phyloP scores from a whole-genome alignment of 306 rosid genomes.

The Acacia melanoxylon region DNA sequence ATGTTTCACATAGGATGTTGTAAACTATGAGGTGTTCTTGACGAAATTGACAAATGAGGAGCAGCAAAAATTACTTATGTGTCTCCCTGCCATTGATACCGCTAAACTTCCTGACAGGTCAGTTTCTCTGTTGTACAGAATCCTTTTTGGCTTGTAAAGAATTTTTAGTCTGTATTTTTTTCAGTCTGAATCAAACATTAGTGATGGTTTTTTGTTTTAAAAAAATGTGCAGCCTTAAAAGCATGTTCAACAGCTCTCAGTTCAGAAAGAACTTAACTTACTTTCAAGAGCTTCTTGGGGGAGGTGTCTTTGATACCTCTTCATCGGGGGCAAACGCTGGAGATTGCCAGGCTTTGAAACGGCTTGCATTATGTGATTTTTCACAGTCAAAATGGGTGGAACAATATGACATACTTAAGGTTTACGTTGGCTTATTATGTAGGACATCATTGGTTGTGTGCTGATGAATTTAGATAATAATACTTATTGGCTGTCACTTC shows the following conservation, averaged over 20 bases:
- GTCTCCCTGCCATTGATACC: conserved; percentile 73
- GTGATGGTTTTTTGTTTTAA: conserved; percentile 17
- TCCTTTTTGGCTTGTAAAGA: background rate
- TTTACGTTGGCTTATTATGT: conserved; percentile 40
- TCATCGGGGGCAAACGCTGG: conserved; percentile 55
- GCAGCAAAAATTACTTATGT: conserved; percentile 74
- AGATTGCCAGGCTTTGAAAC: conserved; percentile 73
- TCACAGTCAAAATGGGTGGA: conserved; percentile 82
- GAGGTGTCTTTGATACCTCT: conserved; percentile 80
- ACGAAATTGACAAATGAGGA: conserved; percentile 85
- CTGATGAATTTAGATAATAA: background rate
- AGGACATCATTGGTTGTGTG: background rate
- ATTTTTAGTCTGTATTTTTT: conserved; percentile 1
- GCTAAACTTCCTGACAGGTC: conserved; percentile 68
- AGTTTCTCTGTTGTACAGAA: conserved; percentile 34
- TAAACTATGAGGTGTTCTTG: conserved; percentile 73
- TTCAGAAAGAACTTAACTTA: conserved; percentile 75
- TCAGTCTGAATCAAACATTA: conserved; percentile 11
- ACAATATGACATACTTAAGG: conserved; percentile 75
- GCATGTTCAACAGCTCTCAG: conserved; percentile 69
- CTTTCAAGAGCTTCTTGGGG: conserved; percentile 80
- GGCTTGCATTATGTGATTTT: conserved; percentile 60
- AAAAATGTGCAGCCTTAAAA: conserved; percentile 63
- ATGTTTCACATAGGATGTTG: conserved; percentile 61
- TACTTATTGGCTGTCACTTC: conserved; percentile 16